A percentile compares a stretch with the other conserved stretches of the same genome.
phyloP scores from a whole-genome alignment of 1,284 basidiomycete species.

The Bondarzewia mesenterica region DNA sequence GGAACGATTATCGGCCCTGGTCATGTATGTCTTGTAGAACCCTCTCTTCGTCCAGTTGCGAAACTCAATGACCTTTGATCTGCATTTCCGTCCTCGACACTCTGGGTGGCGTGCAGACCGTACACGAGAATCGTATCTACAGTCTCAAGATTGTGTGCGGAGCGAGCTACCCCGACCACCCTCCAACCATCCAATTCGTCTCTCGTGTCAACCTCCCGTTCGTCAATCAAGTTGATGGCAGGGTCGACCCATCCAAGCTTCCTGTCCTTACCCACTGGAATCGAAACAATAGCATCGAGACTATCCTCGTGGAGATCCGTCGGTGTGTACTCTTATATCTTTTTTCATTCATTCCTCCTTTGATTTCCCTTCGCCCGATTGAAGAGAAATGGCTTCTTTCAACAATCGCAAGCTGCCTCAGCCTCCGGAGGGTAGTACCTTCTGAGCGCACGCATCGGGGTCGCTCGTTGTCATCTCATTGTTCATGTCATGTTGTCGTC shows the following conservation, averaged over 20 bases:
- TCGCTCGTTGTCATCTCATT: neutral
- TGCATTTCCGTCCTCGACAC: neutral
- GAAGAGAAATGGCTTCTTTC: constrained; percentile 90
- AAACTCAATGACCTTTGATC: constrained; percentile 5
- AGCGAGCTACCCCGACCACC: constrained; percentile 73
- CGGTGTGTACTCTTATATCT: constrained; percentile 43
- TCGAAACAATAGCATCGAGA: constrained; percentile 75
- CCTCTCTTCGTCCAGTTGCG: constrained; percentile 10
- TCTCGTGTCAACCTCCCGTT: constrained; percentile 96
- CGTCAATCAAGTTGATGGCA: constrained; percentile 70
- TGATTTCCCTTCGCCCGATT: neutral
- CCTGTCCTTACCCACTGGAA: constrained; percentile 70
- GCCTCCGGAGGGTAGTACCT: constrained; percentile 81
- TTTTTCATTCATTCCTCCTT: constrained; percentile 1
- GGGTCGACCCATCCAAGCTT: constrained; percentile 69
- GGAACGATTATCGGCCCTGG: constrained; percentile 98
- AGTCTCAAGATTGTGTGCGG: constrained; percentile 89
- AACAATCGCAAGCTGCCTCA: constrained; percentile 92
- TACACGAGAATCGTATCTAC: constrained; percentile 99
- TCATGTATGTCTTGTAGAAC: constrained; percentile 53
- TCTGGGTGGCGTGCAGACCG: constrained; percentile 50
- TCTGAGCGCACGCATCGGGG: constrained; percentile 27
- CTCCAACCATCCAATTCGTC: constrained; percentile 78
- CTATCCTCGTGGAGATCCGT: constrained; percentile 83
- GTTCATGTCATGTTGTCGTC: neutral